These are phyloP conservation scores for Aspergillus flavus DNA, from an alignment of 2,329 filamentous ascomycete species.

Conservation along the genomic window DNA sequence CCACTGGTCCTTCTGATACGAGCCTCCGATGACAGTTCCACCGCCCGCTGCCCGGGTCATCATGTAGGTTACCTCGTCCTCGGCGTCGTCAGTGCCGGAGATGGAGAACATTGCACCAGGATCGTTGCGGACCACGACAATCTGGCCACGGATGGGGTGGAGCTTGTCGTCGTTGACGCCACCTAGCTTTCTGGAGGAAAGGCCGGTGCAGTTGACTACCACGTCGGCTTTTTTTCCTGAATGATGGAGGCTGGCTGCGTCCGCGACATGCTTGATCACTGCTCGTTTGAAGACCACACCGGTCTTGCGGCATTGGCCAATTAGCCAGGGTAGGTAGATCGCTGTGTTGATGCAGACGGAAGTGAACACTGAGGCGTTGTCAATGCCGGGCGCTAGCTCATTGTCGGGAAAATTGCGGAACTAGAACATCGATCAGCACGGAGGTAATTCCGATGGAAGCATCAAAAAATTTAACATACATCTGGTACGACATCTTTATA, in stretches of 20 bases:
- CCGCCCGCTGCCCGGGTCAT: conserved; percentile 80
- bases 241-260: conserved; percentile 66
- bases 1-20: conserved; percentile 78
- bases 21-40: conserved; percentile 84
- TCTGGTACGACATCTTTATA: conserved; percentile 72
- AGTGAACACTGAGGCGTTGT: conserved; percentile 74
- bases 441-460: not conserved
- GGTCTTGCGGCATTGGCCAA: conserved; percentile 74
- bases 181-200: conserved; percentile 73
- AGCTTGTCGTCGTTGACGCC: conserved; percentile 77
- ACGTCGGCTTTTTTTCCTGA: conserved; percentile 63
- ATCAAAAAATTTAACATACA: conserved; percentile 40
- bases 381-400: conserved; percentile 65
- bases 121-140: conserved; percentile 80
- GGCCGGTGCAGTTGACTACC: conserved; percentile 82
- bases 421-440: conserved; percentile 32
- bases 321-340: conserved; percentile 83
- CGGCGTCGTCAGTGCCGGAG: conserved; percentile 73
- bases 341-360: conserved; percentile 91
- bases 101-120: conserved; percentile 68
- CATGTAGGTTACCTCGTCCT: conserved; percentile 73
- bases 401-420: conserved; percentile 62
- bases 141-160: conserved; percentile 78
- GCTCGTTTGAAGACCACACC: conserved; percentile 70
- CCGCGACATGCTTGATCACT: conserved; percentile 68